Percentiles rank a stretch among this genome's conserved stretches.
Conservation (phyloP, 257 asterid genomes). For the Capsicum baccatum region DNA sequence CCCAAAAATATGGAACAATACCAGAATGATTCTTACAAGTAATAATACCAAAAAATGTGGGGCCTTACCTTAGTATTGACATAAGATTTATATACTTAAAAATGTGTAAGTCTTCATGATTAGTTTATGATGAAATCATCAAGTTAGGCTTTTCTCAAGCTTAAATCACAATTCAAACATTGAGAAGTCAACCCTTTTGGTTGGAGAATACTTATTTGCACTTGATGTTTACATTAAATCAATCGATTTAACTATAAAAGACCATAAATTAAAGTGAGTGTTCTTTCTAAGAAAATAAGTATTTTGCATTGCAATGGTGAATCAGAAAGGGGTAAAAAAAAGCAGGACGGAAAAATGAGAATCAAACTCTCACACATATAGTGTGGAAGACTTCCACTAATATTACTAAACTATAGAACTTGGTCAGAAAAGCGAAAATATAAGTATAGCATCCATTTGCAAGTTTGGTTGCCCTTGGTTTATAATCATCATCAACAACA, state of each 20-base stretch:
- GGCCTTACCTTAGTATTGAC: background rate
- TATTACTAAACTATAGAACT: no score
- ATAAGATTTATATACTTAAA: background rate
- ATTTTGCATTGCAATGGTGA: no score
- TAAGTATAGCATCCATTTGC: no score
- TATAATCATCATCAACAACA: no score
- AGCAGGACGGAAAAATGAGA: no score
- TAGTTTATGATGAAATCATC: background rate
- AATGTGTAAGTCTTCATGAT: background rate
- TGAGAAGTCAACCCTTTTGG: background rate
- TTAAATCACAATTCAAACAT: background rate
- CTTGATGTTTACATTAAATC: fast-evolving
- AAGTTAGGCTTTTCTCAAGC: conserved; percentile 7
- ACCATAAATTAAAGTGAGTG: background rate
- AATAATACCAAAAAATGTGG: background rate
- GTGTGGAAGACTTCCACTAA: no score
- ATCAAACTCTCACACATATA: no score
- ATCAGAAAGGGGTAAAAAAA: no score
- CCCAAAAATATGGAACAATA: no score
- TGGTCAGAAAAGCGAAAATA: no score
- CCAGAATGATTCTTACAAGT: background rate
- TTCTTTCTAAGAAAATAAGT: no score
- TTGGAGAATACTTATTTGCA: background rate
- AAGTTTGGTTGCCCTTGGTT: no score
- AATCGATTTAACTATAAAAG: background rate